These are phyloP conservation scores for Leccinum variabile DNA, from an alignment of 1,284 basidiomycete genomes.

Conservation along the genomic window DNA sequence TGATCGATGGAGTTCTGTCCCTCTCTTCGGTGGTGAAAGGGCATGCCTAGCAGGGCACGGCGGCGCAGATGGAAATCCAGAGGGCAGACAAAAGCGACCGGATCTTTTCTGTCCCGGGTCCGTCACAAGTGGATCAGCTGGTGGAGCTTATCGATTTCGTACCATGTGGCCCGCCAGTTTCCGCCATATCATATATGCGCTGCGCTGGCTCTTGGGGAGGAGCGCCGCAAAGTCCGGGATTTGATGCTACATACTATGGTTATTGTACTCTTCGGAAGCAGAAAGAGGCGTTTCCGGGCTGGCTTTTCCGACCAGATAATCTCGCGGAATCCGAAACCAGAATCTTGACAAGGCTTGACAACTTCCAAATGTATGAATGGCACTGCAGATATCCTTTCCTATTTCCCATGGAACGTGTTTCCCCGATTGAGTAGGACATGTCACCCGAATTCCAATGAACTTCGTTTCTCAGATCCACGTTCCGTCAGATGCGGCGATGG, in stretches of 20 bases:
- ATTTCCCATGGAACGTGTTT: conserved; percentile 10
- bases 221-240: conserved; percentile 33
- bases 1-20: background rate
- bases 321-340: conserved; percentile 15
- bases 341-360: conserved; percentile 6
- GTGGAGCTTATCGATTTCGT: conserved; percentile 17
- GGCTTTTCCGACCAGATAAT: conserved; percentile 14
- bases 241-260: conserved; percentile 9
- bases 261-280: conserved; percentile 1
- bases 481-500: conserved; percentile 26
- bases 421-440: conserved; percentile 22
- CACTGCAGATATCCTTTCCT: background rate
- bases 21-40: background rate
- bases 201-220: background rate
- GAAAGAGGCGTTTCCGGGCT: conserved; percentile 13
- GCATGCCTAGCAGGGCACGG: background rate
- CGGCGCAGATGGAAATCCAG: background rate
- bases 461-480: conserved; percentile 24
- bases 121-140: conserved; percentile 5
- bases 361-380: conserved; percentile 17
- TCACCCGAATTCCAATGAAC: conserved; percentile 2
- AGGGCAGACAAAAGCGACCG: background rate
- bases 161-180: conserved; percentile 25
- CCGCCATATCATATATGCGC: conserved; percentile 17
- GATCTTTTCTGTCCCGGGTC: conserved; percentile 19